A percentile compares a stretch with the other conserved stretches of the same genome.
phyloP scores from a whole-genome alignment of 768 basidiomycete species.

The Boletellus ananas region DNA sequence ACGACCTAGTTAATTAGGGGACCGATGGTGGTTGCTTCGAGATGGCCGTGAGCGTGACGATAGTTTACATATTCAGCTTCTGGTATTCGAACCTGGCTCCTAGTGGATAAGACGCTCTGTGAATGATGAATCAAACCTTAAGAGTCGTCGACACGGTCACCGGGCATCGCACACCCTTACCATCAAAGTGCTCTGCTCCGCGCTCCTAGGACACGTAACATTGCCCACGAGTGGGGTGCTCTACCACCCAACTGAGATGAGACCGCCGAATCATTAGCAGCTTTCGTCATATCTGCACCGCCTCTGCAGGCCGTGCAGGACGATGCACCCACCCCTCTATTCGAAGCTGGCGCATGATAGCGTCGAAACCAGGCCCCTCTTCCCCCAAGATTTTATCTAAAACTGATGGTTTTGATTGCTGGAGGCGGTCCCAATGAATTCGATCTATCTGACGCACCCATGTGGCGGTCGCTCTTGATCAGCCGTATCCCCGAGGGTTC shows the following conservation, averaged over 20 bases:
- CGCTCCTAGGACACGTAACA: conserved; percentile 26
- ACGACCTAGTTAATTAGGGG: conserved; percentile 9
- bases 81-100: conserved; percentile 19
- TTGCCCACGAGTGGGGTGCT: conserved; percentile 25
- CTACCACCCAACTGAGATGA: conserved; percentile 27
- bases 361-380: conserved; percentile 11
- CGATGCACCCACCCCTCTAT: conserved; percentile 18
- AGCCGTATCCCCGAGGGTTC: conserved; percentile 14
- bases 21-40: conserved; percentile 1
- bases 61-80: conserved; percentile 23
- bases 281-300: conserved; percentile 28
- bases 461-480: conserved; percentile 6
- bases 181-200: conserved; percentile 16
- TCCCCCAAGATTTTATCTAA: background rate
- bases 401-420: background rate
- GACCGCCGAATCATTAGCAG: conserved; percentile 21
- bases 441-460: conserved; percentile 9
- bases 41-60: conserved; percentile 7
- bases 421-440: background rate
- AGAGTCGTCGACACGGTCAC: conserved; percentile 9
- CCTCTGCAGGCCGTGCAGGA: conserved; percentile 26
- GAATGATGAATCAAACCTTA: background rate
- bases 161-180: conserved; percentile 18
- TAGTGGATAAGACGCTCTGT: conserved; percentile 9
- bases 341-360: conserved; percentile 18